Base-by-base conservation (phyloP, 495 filamentous ascomycete species). In the Poronia punctata region DNA sequence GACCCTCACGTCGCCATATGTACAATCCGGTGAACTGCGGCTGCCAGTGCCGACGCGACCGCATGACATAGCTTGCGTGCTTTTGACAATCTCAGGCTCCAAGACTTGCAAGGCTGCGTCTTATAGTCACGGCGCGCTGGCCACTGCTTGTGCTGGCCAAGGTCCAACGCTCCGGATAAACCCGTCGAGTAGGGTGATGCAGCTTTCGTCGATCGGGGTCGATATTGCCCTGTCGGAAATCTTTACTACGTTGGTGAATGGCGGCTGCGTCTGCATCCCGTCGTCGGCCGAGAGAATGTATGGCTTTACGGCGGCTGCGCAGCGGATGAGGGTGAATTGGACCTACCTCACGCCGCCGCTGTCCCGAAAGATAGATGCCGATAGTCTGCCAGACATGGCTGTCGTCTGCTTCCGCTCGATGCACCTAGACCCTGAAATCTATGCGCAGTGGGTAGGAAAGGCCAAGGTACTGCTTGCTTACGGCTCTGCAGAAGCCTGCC, bases 181-280 rank as follows among this genome's bases (percentile, higher is more conserved):
- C 24, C 49, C 67, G 0, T 51, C 57, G 0, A 76, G 75, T 11
- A 61, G 78, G 4, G 70, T 79, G 6, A 66, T 87, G 46, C 82
- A 87, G 43, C 76, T 83, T 38, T 79, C 82, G 2, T 78, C 77
- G 31, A 83, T 78, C 50, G 77, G 78, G 1, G 83, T 83, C 26
- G 84, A 88, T 43, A 72, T 78, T 20, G 76, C 77, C 29, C 65
- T 86, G 14, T 53, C 74, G 3, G 83, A 87, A 40, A 76, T 83
- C 3, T 73, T 84, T 37, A 76, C 78, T 4, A 79, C 79, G 0
- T 59, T 88, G 1, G 76, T 77, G 6, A 48, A 60, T 15, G 73
- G 73, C 5, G 71, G 62, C 14, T 70, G 66, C 38, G 58, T 76
- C 18, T 75, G 71, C 39, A 50, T 76, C 16, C 70, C 71, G 3